Percentiles rank a stretch among this genome's conserved stretches.
Evolutionary conservation across 1,284 basidiomycete species (phyloP).

Genomic region (Sporisorium graminicola): DNA sequence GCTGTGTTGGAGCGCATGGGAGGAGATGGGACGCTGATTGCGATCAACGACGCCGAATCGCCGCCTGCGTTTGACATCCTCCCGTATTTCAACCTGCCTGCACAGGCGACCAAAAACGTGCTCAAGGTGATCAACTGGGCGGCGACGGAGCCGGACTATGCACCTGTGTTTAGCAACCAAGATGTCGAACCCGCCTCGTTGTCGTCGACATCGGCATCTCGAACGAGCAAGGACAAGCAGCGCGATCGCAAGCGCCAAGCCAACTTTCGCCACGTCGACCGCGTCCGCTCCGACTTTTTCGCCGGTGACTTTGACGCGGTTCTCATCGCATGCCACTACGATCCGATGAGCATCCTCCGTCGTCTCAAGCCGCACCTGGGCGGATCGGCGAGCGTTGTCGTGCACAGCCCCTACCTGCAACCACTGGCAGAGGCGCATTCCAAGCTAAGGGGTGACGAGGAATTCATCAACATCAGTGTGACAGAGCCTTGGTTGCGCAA

Average conservation of each 20-base stretch:
- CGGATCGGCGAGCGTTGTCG: slow-evolving; percentile 87
- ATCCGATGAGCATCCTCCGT: slow-evolving; percentile 84
- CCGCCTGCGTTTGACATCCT: slow-evolving; percentile 91
- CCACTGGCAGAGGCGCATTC: slow-evolving; percentile 82
- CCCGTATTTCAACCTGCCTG: slow-evolving; percentile 79
- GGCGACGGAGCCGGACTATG: slow-evolving; percentile 52
- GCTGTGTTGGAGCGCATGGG: slow-evolving; percentile 80
- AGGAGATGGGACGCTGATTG: slow-evolving; percentile 82
- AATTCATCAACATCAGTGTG: slow-evolving; percentile 83
- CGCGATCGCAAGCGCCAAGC: slow-evolving; percentile 53
- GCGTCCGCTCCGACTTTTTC: slow-evolving; percentile 83
- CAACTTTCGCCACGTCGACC: slow-evolving; percentile 29
- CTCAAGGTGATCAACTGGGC: slow-evolving; percentile 61
- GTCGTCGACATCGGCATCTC: not conserved
- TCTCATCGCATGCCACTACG: slow-evolving; percentile 85
- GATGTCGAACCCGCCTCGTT: slow-evolving; percentile 12
- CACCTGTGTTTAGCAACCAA: slow-evolving; percentile 40
- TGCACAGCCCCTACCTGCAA: slow-evolving; percentile 83
- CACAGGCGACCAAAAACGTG: slow-evolving; percentile 64
- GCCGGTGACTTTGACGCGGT: slow-evolving; percentile 77
- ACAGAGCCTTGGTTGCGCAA: slow-evolving; percentile 89
- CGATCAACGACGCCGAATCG: slow-evolving; percentile 90
- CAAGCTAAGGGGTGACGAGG: slow-evolving; percentile 77
- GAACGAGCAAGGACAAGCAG: slow-evolving; percentile 33
- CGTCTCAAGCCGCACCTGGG: slow-evolving; percentile 81